These are phyloP conservation scores for Tricholoma saponaceum DNA, from an alignment of 768 basidiomycete species.

Conservation along the genomic window DNA sequence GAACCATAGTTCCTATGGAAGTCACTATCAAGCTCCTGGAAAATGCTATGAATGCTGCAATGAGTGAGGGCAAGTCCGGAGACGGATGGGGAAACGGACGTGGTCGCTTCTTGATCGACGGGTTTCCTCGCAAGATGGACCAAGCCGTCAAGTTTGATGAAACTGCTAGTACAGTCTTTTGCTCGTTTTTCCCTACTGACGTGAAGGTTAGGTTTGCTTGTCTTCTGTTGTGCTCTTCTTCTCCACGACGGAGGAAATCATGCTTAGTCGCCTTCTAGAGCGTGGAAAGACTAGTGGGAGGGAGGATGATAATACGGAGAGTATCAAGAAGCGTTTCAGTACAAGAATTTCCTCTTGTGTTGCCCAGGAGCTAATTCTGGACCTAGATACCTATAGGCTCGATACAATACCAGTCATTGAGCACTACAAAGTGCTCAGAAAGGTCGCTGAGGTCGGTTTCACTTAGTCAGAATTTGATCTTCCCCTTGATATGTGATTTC, in stretches of 20 bases:
- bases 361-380: background rate
- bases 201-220: slow-evolving; percentile 66
- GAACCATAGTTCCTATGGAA: slow-evolving; percentile 93
- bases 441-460: slow-evolving; percentile 72
- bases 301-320: slow-evolving; percentile 93
- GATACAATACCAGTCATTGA: slow-evolving; percentile 94
- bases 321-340: slow-evolving; percentile 97
- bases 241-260: slow-evolving; percentile 81
- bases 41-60: slow-evolving; percentile 77
- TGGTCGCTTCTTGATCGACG: slow-evolving; percentile 93
- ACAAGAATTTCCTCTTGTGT: slow-evolving; percentile 21
- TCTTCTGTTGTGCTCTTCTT: slow-evolving; percentile 84
- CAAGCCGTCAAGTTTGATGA: slow-evolving; percentile 91
- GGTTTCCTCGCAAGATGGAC: slow-evolving; percentile 98
- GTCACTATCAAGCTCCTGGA: slow-evolving; percentile 94
- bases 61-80: slow-evolving; percentile 38
- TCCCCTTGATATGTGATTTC: background rate
- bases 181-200: background rate
- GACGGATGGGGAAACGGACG: slow-evolving; percentile 65
- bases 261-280: slow-evolving; percentile 81
- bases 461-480: background rate
- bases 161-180: slow-evolving; percentile 43
- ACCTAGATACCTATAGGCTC: slow-evolving; percentile 73
- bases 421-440: slow-evolving; percentile 61
- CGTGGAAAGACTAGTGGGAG: slow-evolving; percentile 92